Conservation (phyloP, 305 asterid species). For the Caryopteris hybrid region DNA sequence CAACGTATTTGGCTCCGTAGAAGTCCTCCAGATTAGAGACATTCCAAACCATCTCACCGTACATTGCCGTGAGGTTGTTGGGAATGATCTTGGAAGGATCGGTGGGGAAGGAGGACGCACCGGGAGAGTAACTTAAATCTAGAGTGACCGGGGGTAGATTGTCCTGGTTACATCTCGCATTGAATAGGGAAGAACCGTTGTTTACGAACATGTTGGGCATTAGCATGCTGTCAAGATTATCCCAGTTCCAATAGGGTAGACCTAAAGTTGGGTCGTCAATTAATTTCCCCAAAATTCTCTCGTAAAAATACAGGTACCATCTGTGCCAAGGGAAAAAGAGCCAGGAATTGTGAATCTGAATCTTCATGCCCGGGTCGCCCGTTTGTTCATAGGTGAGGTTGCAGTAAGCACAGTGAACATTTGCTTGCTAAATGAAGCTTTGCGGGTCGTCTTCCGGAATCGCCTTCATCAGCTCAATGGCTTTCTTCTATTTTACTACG, state of each 20-base stretch:
- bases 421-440: not conserved
- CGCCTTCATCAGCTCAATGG: not conserved
- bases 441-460: not conserved
- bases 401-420: slow-evolving; percentile 3
- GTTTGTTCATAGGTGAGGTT: not conserved
- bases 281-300: not conserved
- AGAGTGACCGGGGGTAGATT: not conserved
- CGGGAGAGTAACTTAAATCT: not conserved
- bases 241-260: slow-evolving; percentile 3
- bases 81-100: not conserved
- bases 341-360: not conserved
- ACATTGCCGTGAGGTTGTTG: not conserved
- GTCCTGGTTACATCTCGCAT: not conserved
- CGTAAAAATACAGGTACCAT: not conserved
- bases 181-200: not conserved
- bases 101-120: not conserved
- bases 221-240: not conserved
- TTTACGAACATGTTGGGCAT: not conserved
- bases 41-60: not conserved
- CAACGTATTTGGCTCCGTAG: not conserved
- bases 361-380: not conserved
- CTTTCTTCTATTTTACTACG: not conserved
- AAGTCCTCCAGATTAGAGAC: not conserved
- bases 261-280: not conserved
- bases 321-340: slow-evolving; percentile 3